phyloP scores from a whole-genome alignment of 805 yeast species.

The Cyberlindnera sargentensis region DNA sequence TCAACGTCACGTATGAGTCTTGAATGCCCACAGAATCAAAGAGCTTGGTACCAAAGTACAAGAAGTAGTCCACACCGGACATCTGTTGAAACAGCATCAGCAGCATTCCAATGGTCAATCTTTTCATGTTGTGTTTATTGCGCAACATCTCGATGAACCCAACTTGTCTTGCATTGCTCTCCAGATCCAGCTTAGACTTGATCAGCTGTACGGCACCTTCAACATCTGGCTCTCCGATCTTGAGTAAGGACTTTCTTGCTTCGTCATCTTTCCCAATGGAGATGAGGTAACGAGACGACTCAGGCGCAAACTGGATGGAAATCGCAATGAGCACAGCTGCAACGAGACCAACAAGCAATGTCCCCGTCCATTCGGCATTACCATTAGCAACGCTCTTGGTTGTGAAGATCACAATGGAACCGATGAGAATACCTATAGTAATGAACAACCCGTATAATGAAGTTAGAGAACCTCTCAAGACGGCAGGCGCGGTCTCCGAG shows the following conservation, averaged over 20 bases:
- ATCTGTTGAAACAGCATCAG: constrained; percentile 56
- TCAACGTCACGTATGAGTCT: constrained; percentile 48
- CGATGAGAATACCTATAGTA: constrained; percentile 60
- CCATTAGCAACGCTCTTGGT: constrained; percentile 32
- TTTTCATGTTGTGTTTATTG: constrained; percentile 4
- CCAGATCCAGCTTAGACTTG: constrained; percentile 5
- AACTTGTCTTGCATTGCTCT: constrained; percentile 26
- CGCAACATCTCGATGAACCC: constrained; percentile 42
- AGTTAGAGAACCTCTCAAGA: constrained; percentile 61
- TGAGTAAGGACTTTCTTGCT: constrained; percentile 47
- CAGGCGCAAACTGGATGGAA: constrained; percentile 66
- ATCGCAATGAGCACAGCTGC: constrained; percentile 39
- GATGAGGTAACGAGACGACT: constrained; percentile 56
- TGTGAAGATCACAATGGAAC: constrained; percentile 56
- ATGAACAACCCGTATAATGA: constrained; percentile 57
- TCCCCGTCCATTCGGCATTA: constrained; percentile 62
- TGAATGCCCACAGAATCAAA: constrained; percentile 46
- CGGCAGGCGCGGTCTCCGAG: constrained; percentile 59
- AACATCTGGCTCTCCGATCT: constrained; percentile 39
- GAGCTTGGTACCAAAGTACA: constrained; percentile 58
- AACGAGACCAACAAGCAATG: constrained; percentile 42
- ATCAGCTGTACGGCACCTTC: constrained; percentile 7
- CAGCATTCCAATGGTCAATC: constrained; percentile 50
- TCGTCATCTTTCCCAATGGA: constrained; percentile 41
- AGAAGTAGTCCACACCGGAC: constrained; percentile 61